Percentiles rank a stretch among this genome's conserved stretches.
Evolutionary conservation across 257 asterid genomes (phyloP).

Genomic region (Solanum phureja): DNA sequence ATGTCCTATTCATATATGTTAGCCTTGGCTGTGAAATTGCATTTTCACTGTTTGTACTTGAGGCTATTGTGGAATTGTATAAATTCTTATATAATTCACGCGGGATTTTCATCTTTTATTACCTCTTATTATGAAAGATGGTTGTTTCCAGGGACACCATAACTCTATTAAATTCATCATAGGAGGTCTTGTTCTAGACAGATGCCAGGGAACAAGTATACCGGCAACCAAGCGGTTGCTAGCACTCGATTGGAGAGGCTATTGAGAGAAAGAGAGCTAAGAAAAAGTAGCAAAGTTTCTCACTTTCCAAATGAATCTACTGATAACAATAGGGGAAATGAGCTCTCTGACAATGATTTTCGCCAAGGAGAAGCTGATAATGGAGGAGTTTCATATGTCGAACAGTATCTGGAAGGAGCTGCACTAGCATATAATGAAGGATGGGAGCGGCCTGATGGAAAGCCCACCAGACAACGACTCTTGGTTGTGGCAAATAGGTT

Average conservation of each 20-base stretch:
- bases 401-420: slow-evolving; percentile 57
- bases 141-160: slow-evolving; percentile 26
- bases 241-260: slow-evolving; percentile 51
- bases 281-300: slow-evolving; percentile 37
- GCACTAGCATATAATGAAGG: slow-evolving; percentile 42
- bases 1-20: background rate
- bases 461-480: slow-evolving; percentile 58
- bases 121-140: slow-evolving; percentile 45
- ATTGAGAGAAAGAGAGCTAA: slow-evolving; percentile 56
- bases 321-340: slow-evolving; percentile 34
- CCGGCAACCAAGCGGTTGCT: slow-evolving; percentile 31
- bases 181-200: slow-evolving; percentile 21
- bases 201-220: slow-evolving; percentile 82
- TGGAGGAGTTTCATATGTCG: slow-evolving; percentile 30
- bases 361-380: slow-evolving; percentile 14
- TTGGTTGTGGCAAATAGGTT: slow-evolving; percentile 95
- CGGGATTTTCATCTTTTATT: slow-evolving; percentile 8
- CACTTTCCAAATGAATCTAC: slow-evolving; percentile 23
- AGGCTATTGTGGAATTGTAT: slow-evolving; percentile 3
- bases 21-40: background rate
- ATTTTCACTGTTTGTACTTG: background rate
- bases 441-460: slow-evolving; percentile 52
- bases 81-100: slow-evolving; percentile 4
- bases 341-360: slow-evolving; percentile 31
- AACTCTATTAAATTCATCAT: slow-evolving; percentile 24